A percentile compares a stretch with the other conserved stretches of the same genome.
phyloP scores from a whole-genome alignment of 1,284 basidiomycete species.

The Leccinum laetum region DNA sequence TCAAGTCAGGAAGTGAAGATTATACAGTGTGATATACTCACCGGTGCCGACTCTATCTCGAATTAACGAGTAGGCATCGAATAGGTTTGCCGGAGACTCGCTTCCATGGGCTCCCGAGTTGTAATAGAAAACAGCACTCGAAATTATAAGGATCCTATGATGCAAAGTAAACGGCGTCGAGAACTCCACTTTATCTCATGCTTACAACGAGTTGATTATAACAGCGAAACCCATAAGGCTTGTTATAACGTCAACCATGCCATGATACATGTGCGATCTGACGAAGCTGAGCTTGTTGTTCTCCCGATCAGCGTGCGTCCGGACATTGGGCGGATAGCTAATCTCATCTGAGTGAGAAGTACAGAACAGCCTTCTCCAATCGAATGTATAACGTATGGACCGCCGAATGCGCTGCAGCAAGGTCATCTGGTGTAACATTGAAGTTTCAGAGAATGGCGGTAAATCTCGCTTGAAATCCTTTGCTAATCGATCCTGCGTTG shows the following conservation, averaged over 20 bases:
- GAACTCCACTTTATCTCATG: constrained; percentile 5
- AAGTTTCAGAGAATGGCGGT: constrained; percentile 6
- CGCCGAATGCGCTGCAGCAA: constrained; percentile 6
- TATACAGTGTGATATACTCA: constrained; percentile 33
- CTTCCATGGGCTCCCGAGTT: constrained; percentile 34
- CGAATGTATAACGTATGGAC: constrained; percentile 11
- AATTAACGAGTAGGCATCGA: constrained; percentile 82
- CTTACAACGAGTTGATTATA: constrained; percentile 81
- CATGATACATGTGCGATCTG: constrained; percentile 76
- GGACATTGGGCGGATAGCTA: constrained; percentile 24
- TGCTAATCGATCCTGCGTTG: constrained; percentile 73
- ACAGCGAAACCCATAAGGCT: constrained; percentile 83
- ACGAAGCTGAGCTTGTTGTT: constrained; percentile 74
- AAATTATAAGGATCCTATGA: constrained; percentile 68
- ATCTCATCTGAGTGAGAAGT: constrained; percentile 21
- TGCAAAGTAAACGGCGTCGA: background rate
- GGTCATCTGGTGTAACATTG: background rate
- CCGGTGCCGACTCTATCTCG: constrained; percentile 64
- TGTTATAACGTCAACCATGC: constrained; percentile 64
- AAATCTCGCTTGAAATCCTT: constrained; percentile 14
- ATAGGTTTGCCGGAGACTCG: constrained; percentile 68
- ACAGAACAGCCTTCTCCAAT: constrained; percentile 22
- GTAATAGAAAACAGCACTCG: constrained; percentile 76
- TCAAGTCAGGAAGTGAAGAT: constrained; percentile 20
- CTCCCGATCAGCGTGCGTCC: constrained; percentile 52